Percentiles rank a stretch among this genome's conserved stretches.
These are phyloP conservation scores for Moesziomyces sp. DNA, from an alignment of 1,284 basidiomycete genomes.

Conservation along the genomic window DNA sequence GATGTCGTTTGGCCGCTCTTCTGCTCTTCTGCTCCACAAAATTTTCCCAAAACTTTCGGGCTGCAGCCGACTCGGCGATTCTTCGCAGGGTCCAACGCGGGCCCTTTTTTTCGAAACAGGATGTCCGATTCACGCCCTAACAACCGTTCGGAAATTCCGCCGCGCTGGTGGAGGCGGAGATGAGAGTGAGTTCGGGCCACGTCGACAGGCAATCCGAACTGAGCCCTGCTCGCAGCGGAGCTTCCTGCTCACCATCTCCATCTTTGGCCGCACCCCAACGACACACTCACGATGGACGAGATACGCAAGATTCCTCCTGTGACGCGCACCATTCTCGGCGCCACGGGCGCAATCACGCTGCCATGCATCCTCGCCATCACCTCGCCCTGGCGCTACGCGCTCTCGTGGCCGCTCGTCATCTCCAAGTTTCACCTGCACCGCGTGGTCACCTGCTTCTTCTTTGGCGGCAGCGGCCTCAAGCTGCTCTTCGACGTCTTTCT, in stretches of 20 bases:
- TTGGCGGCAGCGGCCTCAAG: slow-evolving; percentile 71
- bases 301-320: slow-evolving; percentile 81
- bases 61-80: slow-evolving; percentile 6
- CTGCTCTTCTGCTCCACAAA: slow-evolving; percentile 9
- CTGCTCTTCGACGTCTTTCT: slow-evolving; percentile 60
- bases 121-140: slow-evolving; percentile 15
- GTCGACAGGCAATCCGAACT: slow-evolving; percentile 6
- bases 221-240: no score
- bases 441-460: slow-evolving; percentile 79
- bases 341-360: slow-evolving; percentile 75
- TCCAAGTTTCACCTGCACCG: slow-evolving; percentile 77
- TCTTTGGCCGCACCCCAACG: no score
- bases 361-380: slow-evolving; percentile 75
- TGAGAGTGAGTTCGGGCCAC: slow-evolving; percentile 26
- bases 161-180: slow-evolving; percentile 8
- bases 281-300: slow-evolving; percentile 31
- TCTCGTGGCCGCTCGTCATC: slow-evolving; percentile 72
- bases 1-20: slow-evolving; percentile 1
- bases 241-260: slow-evolving; percentile 4
- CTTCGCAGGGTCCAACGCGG: slow-evolving; percentile 2
- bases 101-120: slow-evolving; percentile 1
- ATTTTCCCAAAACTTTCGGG: slow-evolving; percentile 6
- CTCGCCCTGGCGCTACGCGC: slow-evolving; percentile 73
- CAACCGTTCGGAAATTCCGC: not conserved
- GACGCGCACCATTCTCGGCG: slow-evolving; percentile 77